Evolutionary conservation across 257 asterid genomes (phyloP).

Genomic region (Plantago major): DNA sequence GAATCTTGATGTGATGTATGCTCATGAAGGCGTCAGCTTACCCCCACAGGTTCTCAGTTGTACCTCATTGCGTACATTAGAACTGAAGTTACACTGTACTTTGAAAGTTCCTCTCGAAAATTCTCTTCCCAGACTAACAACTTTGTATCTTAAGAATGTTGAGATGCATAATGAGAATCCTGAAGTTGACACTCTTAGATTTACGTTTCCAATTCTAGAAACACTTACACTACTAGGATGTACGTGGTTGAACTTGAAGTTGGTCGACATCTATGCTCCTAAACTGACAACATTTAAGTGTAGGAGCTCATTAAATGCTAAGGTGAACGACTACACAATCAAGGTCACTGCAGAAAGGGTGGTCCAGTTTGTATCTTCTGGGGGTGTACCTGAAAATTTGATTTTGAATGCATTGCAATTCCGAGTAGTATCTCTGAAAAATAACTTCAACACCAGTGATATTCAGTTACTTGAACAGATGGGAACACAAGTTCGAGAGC

Average conservation of each 20-base stretch:
- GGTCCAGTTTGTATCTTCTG: neutral
- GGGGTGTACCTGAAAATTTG: neutral
- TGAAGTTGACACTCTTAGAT: neutral
- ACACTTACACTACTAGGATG: neutral
- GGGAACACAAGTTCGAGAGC: too few species aligned
- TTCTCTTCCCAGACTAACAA: too few species aligned
- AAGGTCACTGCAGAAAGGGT: conserved; percentile 2
- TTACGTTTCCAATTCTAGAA: conserved; percentile 1
- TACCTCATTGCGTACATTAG: too few species aligned
- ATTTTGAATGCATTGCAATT: neutral
- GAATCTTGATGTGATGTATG: too few species aligned
- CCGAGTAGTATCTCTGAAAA: neutral
- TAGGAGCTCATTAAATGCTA: neutral
- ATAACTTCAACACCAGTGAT: too few species aligned
- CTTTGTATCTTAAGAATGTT: neutral
- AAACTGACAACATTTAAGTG: neutral
- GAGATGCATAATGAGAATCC: neutral
- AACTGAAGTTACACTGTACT: too few species aligned
- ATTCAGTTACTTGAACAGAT: too few species aligned
- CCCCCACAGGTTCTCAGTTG: too few species aligned
- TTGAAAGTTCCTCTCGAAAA: too few species aligned
- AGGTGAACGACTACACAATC: neutral
- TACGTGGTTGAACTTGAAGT: conserved; percentile 2
- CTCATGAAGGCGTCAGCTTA: too few species aligned
- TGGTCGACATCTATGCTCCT: conserved; percentile 3